phyloP scores from a whole-genome alignment of 331 rosid genomes.

The Dryas integrifolia region DNA sequence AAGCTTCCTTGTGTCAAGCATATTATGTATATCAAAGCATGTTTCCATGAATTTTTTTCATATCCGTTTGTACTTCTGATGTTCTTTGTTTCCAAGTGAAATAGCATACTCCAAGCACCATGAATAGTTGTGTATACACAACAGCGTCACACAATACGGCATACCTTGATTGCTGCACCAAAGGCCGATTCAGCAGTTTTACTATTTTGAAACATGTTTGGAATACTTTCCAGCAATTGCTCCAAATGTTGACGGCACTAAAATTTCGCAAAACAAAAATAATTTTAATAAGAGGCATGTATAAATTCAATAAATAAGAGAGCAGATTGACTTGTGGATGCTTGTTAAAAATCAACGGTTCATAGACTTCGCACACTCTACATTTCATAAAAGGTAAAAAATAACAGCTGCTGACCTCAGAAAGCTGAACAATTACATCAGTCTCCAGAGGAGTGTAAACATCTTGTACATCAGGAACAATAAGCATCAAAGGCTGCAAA shows the following conservation, averaged over 20 bases:
- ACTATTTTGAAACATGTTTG: conserved; percentile 82
- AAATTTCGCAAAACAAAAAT: conserved; percentile 23
- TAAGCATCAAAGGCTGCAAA: conserved; percentile 92
- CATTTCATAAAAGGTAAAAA: conserved; percentile 2
- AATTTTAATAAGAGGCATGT: conserved; percentile 10
- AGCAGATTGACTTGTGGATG: conserved; percentile 12
- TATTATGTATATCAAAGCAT: background rate
- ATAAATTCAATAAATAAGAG: conserved; percentile 2
- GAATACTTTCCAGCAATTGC: conserved; percentile 82
- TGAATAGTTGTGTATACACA: background rate
- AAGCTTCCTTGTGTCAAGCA: background rate
- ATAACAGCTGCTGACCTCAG: conserved; percentile 63
- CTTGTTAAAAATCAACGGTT: conserved; percentile 8
- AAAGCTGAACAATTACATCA: conserved; percentile 80
- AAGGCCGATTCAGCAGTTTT: conserved; percentile 92
- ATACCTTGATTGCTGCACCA: conserved; percentile 95
- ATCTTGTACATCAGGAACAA: conserved; percentile 93
- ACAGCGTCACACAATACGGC: conserved; percentile 26
- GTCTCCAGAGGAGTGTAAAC: conserved; percentile 94
- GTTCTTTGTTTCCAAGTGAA: conserved; percentile 5
- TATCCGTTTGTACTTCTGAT: background rate
- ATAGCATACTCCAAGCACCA: background rate
- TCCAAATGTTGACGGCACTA: conserved; percentile 95
- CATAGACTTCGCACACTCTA: background rate
- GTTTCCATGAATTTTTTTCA: background rate